phyloP scores from a whole-genome alignment of 805 yeast genomes.

The Wickerhamomyces tratensis region DNA sequence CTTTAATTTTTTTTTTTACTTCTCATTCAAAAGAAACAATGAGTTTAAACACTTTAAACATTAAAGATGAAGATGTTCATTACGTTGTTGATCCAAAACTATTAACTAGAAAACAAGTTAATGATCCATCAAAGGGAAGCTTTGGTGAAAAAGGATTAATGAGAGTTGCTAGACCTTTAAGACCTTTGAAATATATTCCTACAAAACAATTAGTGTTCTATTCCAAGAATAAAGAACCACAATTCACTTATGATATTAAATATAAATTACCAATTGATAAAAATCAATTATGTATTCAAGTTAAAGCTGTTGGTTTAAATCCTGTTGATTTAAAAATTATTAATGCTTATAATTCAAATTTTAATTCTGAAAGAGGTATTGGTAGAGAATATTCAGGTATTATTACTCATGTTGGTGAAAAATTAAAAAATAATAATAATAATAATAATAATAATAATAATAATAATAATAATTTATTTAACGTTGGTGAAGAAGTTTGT shows the following conservation, averaged over 20 bases:
- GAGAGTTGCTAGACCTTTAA: conserved; percentile 35
- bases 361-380: conserved; percentile 49
- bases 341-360: conserved; percentile 41
- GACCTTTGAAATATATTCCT: conserved; percentile 42
- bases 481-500: conserved; percentile 54
- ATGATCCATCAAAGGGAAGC: background rate
- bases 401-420: conserved; percentile 44
- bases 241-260: conserved; percentile 43
- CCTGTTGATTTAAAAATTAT: conserved; percentile 57
- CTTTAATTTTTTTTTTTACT: too few relatives aligned
- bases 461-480: conserved; percentile 24
- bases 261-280: conserved; percentile 38
- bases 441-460: too few relatives aligned
- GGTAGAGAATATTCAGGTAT: conserved; percentile 67
- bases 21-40: background rate
- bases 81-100: background rate
- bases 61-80: background rate
- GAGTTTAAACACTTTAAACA: background rate
- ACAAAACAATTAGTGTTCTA: conserved; percentile 35
- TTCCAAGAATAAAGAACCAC: conserved; percentile 26
- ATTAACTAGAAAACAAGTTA: background rate
- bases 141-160: conserved; percentile 10
- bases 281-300: conserved; percentile 45
- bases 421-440: conserved; percentile 26
- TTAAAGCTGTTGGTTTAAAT: conserved; percentile 49